Conservation (phyloP, 73 alveolate species). For the Symbiodinium natans region DNA sequence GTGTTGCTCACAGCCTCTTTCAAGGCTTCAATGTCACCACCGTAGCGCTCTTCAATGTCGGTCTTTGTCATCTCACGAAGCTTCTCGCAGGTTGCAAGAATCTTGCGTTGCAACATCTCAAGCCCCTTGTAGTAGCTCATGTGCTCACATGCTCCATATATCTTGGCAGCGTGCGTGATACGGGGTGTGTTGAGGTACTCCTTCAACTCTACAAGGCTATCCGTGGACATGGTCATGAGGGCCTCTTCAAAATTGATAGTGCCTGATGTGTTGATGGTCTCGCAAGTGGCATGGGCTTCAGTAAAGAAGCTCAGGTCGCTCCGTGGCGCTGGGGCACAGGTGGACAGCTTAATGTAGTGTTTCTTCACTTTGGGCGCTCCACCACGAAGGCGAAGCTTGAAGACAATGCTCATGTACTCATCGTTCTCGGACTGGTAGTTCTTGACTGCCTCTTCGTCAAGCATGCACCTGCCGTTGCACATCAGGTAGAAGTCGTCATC, state of each 20-base stretch:
- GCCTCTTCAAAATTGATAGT: background rate
- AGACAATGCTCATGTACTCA: background rate
- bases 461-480: background rate
- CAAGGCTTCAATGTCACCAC: background rate
- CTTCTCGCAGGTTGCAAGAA: background rate
- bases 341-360: background rate
- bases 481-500: background rate
- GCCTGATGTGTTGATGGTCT: background rate
- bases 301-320: background rate
- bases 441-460: background rate
- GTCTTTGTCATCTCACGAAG: background rate
- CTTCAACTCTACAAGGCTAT: background rate
- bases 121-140: constrained; percentile 9
- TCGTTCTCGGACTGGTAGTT: background rate
- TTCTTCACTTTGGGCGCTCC: background rate
- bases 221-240: background rate
- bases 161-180: background rate
- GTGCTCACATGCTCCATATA: constrained; percentile 5
- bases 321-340: background rate
- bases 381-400: constrained; percentile 8
- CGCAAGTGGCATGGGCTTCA: background rate
- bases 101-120: background rate
- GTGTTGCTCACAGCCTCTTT: background rate
- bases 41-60: background rate
- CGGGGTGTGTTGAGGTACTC: background rate